Conservation (phyloP, 2,329 filamentous ascomycete genomes). For the Eutypella sp. region DNA sequence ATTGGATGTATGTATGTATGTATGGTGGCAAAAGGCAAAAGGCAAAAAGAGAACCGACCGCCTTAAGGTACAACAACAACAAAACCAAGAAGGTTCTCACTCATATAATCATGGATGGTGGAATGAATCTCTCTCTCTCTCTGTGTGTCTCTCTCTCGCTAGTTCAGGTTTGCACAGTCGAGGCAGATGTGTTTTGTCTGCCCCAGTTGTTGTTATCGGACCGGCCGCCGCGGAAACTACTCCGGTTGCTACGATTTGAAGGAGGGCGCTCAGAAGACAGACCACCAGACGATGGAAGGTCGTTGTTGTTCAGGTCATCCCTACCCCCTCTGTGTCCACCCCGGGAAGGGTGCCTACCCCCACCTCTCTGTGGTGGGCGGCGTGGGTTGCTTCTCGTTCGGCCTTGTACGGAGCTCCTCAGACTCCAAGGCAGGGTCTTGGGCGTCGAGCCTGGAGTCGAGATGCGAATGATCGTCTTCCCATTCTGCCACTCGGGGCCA, state of each 20-base stretch:
- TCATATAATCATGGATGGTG: no score
- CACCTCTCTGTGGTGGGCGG: conserved; percentile 14
- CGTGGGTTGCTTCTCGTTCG: conserved; percentile 19
- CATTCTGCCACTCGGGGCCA: conserved; percentile 31
- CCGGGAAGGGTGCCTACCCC: conserved; percentile 12
- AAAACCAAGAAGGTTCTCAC: no score
- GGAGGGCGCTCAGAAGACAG: conserved; percentile 7
- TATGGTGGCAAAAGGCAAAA: no score
- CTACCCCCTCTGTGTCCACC: conserved; percentile 15
- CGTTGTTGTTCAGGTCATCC: conserved; percentile 12
- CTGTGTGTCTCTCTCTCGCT: background rate
- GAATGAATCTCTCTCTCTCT: no score
- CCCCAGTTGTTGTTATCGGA: conserved; percentile 11
- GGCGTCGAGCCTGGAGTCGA: conserved; percentile 34
- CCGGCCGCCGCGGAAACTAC: conserved; percentile 10
- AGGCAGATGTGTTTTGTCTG: conserved; percentile 8
- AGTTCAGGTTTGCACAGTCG: conserved; percentile 11
- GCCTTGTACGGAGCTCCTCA: conserved; percentile 11
- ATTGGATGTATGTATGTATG: background rate
- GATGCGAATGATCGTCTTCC: conserved; percentile 39
- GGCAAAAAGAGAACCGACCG: no score
- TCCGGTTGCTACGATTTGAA: conserved; percentile 11
- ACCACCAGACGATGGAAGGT: conserved; percentile 1
- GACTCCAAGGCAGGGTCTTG: conserved; percentile 28
- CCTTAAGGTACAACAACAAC: no score